Base-by-base conservation (phyloP, 176 grass and related monocot species). In the Thalia dealbata region DNA sequence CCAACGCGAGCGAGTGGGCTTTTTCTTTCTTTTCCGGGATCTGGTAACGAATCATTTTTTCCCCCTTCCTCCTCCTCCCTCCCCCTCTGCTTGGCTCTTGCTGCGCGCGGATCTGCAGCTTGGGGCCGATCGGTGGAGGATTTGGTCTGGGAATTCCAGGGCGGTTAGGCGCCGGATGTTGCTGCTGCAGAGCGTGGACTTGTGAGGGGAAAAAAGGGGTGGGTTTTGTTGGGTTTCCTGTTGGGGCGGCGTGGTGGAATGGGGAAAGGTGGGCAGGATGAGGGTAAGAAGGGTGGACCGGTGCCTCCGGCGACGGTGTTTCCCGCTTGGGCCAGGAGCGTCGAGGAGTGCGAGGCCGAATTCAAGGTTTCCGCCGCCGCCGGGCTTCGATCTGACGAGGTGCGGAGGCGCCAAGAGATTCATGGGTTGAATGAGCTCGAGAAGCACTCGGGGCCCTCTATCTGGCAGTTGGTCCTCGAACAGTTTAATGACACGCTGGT, bases 401-500 rank as follows among this genome's bases (percentile, higher is more conserved):
- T 85, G 9, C 11, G 79, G 21, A 51, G 24, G 30, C 87, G 81
- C 14, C 90, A 84, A 1, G 64, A 59, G 0, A 14, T 14, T 6
- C 25, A 85, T 75, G 90, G 95, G 0, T 32, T 35, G 44, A 99
- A 99, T 77, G 95, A 93, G 58, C 95, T 99, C 7, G 72, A 78
- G 26, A 91, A 99, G 79, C 95, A 99, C 70, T 71, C 90, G 23
- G 90, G 85, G 7, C 95, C 95, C 0, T 78, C 95, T 0, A 84
- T 87, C 26, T 87, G 89, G 35, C 82, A 88, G 44, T 83, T 93
- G 25, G 42, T 99, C 0, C 67, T 76, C 0, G 77, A 88, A 62
- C 95, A 93, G 79, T 99, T 93, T 83, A 83, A 88, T 42, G 95
- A 99, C 83, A 93, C 87, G 27, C 87, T 99, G 0, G 95, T 99